Percentiles rank a stretch among this genome's conserved stretches.
phyloP scores from a whole-genome alignment of 176 grass and related monocot species.

The Raddia distichophylla region DNA sequence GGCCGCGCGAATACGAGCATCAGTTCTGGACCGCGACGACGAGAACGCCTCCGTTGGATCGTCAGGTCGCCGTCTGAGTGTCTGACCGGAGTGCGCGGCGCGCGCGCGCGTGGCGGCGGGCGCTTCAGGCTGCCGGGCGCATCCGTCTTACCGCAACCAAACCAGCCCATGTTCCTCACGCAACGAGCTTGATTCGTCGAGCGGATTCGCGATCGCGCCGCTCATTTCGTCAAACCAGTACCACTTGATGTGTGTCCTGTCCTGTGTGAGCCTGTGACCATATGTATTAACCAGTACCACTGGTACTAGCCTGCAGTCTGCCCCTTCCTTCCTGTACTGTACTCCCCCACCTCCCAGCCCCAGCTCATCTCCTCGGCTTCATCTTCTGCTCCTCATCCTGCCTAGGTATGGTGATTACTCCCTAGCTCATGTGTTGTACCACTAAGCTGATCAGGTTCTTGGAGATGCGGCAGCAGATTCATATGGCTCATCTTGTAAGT shows the following conservation, averaged over 20 bases:
- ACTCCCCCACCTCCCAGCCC: background rate
- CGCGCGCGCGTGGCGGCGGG: too few relatives aligned
- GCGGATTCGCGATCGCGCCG: background rate
- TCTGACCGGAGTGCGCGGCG: background rate
- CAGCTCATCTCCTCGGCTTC: background rate
- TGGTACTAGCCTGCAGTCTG: background rate
- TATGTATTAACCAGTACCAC: conserved; percentile 3
- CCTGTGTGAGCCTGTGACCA: background rate
- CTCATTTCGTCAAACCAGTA: background rate
- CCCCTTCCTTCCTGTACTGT: background rate
- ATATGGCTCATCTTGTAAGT: background rate
- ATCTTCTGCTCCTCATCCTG: background rate
- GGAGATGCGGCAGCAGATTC: background rate
- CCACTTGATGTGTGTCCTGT: background rate
- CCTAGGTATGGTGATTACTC: background rate
- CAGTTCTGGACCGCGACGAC: too few relatives aligned
- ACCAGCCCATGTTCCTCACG: background rate
- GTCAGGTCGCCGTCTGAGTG: background rate
- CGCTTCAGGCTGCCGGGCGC: background rate
- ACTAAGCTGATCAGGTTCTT: background rate
- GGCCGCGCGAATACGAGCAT: too few relatives aligned
- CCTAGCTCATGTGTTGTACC: background rate
- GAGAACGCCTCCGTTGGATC: too few relatives aligned
- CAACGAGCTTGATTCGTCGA: background rate
- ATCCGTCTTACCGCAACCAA: background rate